phyloP scores from a whole-genome alignment of 177 flowering plant genomes.

The Vitis hybrid region DNA sequence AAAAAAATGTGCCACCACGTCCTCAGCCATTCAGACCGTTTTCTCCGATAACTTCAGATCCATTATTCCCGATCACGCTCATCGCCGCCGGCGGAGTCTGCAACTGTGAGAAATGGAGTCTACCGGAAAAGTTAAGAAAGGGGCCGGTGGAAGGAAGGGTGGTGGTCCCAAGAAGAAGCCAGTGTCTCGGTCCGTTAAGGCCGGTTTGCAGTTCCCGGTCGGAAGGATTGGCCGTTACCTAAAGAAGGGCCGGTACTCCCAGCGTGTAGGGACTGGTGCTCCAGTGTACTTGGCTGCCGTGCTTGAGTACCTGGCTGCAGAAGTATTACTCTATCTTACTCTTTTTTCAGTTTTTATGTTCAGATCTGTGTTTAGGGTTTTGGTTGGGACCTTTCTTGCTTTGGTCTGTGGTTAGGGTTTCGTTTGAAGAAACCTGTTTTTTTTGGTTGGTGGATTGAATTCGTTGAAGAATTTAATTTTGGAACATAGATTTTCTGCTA shows the following conservation, averaged over 20 bases:
- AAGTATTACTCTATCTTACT: not conserved
- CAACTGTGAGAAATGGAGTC: not conserved
- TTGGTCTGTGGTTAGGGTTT: too few relatives aligned
- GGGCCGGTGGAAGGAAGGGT: not conserved
- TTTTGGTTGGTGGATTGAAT: too few relatives aligned
- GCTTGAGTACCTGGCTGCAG: conserved; percentile 2
- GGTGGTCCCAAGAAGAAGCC: not conserved
- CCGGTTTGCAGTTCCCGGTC: not conserved
- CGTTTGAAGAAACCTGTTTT: too few relatives aligned
- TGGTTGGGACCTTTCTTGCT: too few relatives aligned
- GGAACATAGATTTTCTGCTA: too few relatives aligned
- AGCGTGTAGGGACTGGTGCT: conserved; percentile 5
- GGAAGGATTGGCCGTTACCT: conserved; percentile 2
- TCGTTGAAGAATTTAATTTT: too few relatives aligned
- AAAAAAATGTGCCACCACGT: too few relatives aligned
- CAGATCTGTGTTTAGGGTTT: conserved; percentile 5
- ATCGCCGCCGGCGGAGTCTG: too few relatives aligned
- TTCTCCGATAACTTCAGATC: too few relatives aligned
- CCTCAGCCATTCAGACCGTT: too few relatives aligned
- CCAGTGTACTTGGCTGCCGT: conserved; percentile 7
- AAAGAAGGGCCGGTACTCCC: conserved; percentile 3
- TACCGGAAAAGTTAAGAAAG: not conserved
- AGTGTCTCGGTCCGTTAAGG: not conserved
- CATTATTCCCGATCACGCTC: too few relatives aligned
- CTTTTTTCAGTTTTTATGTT: conserved; percentile 7